Evolutionary conservation across 495 filamentous ascomycete genomes (phyloP), one percentile per base, ranked within the genome.

Genomic region (Pyronema domesticum): DNA sequence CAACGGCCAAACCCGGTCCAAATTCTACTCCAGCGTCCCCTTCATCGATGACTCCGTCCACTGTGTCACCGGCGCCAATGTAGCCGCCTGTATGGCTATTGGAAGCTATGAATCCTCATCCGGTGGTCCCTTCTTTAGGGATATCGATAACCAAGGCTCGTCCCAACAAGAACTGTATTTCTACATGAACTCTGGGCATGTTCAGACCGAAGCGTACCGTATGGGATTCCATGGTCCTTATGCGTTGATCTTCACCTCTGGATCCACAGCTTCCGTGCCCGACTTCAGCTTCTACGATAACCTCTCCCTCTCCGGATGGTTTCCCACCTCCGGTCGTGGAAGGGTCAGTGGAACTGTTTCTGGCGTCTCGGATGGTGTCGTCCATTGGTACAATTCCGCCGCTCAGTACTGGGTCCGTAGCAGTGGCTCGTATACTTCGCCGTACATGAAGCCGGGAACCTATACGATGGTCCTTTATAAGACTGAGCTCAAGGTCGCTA

Each of bases 401-500:
- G 79, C 79, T 0, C 80, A 82, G 50, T 81, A 82, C 67, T 83
- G 80, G 80, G 69, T 76, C 4, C 61, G 65, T 37, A 18, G 10
- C 3, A 10, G 7, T n/a, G 78, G 78, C 1, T 60, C 61, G 3
- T 83, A 80, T 63, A 78, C 72, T 7, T 81, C 80, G 0, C 79
- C 80, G 0, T 67, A 72, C 17, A 82, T 83, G 80, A 82, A 81
- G 60, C 71, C 78, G 0, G 80, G 80, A 5, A 76, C 76, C 0
- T 83, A 82, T 65, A 78, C 76, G 1, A 81, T 81, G 77, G 73
- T 76, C 4, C 71, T 82, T 18, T 83, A 82, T 64, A 77, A 80
- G 54, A 76, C 72, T 52, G 80, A 83, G 59, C 76, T 72, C 65
- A 68, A 71, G 23, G 75, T 80, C 3, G 77, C 75, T 8, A 71